A percentile compares a stretch with the other conserved stretches of the same genome.
Conservation (phyloP, 129 eudicot species). For the Flaveria brownii region DNA sequence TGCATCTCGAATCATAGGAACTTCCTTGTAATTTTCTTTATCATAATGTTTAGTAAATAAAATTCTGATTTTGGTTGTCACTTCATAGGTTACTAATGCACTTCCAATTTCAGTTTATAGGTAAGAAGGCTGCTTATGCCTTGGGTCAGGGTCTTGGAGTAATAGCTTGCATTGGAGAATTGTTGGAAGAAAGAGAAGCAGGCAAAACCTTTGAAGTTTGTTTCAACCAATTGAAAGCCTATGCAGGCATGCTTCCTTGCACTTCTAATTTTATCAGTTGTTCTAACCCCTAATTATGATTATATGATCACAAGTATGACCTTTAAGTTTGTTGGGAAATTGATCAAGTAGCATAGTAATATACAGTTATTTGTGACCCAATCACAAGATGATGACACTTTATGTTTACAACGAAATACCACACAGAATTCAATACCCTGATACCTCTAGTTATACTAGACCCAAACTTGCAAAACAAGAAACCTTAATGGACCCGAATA, state of each 20-base stretch:
- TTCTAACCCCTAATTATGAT: constrained; percentile 8
- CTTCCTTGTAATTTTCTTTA: not conserved
- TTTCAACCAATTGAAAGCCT: constrained; percentile 82
- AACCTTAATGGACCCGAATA: too few relatives aligned
- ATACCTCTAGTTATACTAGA: too few relatives aligned
- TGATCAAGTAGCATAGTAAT: too few relatives aligned
- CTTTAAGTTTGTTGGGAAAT: not conserved
- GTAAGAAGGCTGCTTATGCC: constrained; percentile 99
- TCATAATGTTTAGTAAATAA: not conserved
- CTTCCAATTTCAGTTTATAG: constrained; percentile 67
- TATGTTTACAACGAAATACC: too few relatives aligned
- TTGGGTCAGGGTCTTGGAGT: constrained; percentile 79
- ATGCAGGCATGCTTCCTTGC: constrained; percentile 60
- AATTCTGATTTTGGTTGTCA: not conserved
- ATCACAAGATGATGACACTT: too few relatives aligned
- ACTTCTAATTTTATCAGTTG: constrained; percentile 9
- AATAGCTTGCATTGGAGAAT: constrained; percentile 94
- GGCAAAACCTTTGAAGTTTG: constrained; percentile 97
- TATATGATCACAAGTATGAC: not conserved
- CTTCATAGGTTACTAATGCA: constrained; percentile 14
- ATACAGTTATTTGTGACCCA: too few relatives aligned
- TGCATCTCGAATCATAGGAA: not conserved
- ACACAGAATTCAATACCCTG: too few relatives aligned
- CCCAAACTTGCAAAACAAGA: too few relatives aligned
- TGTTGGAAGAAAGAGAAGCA: constrained; percentile 85